Evolutionary conservation across 2,329 filamentous ascomycete species (phyloP).

Genomic region (Aspergillus sp.): DNA sequence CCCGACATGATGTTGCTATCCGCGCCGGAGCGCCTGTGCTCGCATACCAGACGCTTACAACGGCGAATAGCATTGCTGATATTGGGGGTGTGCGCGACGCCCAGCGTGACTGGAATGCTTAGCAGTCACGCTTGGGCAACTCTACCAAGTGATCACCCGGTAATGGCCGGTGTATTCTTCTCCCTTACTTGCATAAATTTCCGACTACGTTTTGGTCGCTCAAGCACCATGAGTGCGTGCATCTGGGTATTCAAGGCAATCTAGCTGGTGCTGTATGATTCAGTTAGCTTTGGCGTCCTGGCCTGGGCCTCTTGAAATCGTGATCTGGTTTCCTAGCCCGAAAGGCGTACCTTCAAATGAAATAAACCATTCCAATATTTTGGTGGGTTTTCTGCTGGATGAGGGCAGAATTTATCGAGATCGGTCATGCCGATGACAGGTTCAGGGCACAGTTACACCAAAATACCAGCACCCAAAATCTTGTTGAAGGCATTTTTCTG

Average conservation of each 20-base stretch:
- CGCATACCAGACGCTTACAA: constrained; percentile 12
- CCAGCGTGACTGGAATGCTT: constrained; percentile 13
- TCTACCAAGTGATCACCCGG: background rate
- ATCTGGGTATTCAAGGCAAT: background rate
- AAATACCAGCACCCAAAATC: constrained; percentile 7
- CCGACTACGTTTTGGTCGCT: constrained; percentile 2
- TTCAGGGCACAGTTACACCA: constrained; percentile 11
- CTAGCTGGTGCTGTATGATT: background rate
- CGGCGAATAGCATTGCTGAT: constrained; percentile 6
- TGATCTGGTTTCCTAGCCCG: background rate
- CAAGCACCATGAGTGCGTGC: constrained; percentile 4
- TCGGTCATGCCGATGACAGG: constrained; percentile 15
- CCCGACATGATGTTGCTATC: background rate
- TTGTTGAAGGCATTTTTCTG: constrained; percentile 7
- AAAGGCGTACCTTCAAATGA: background rate
- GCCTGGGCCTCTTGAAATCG: background rate
- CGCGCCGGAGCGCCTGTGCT: background rate
- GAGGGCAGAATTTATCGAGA: constrained; percentile 17
- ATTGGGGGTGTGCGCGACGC: background rate
- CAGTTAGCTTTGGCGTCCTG: background rate
- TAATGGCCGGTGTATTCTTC: constrained; percentile 2
- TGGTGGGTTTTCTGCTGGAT: constrained; percentile 11
- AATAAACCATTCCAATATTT: background rate
- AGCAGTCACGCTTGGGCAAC: background rate
- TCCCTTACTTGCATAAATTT: background rate